Base-by-base conservation (phyloP, 306 rosid genomes). In the Canavalia gladiata region DNA sequence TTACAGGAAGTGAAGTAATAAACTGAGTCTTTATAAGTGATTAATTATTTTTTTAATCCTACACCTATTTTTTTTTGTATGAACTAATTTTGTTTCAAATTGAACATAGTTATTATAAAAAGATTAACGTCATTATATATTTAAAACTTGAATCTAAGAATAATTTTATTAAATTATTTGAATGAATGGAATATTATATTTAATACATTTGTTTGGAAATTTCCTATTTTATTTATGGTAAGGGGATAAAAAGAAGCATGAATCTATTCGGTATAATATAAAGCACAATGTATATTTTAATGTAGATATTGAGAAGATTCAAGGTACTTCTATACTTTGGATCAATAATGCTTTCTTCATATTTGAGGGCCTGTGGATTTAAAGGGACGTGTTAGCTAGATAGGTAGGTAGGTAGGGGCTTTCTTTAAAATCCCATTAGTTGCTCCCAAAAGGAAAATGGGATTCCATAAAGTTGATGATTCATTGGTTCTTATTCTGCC, bases 401-500 rank as follows among this genome's bases (percentile, higher is more conserved):
- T 60, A 10, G 72, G 9, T 79, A 55, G 72, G 9, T 79, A 55
- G 82, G 49, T 76, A 28, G 81, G 63, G 75, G 70, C 74, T 71
- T 72, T 82, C 84, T 79, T 79, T 59, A 33, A 31, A 67, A 51
- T 75, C 80, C 63, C 68, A 75, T 74, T 62, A 46, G 63, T 25
- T 70, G 57, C 56, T 69, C 33, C 63, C 59, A 76, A 69, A 59
- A 51, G 64, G 46, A 68, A 77, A 86, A 51, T 56, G 57, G 34
- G 82, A 74, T 81, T 82, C 75, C 64, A 62, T 46, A 55, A 76
- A 79, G 73, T 70, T 75, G 56, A 83, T 56, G 77, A 4, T 78
- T 72, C 57, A 70, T 69, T 78, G 77, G 79, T 62, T 75, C 72
- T 74, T 79, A 55, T 68, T 86, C 76, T 74, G 52, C 82, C 79